Evolutionary conservation across 148 eudicot species (phyloP), one percentile per base, ranked within the genome.

Genomic region (Cornus suecica): DNA sequence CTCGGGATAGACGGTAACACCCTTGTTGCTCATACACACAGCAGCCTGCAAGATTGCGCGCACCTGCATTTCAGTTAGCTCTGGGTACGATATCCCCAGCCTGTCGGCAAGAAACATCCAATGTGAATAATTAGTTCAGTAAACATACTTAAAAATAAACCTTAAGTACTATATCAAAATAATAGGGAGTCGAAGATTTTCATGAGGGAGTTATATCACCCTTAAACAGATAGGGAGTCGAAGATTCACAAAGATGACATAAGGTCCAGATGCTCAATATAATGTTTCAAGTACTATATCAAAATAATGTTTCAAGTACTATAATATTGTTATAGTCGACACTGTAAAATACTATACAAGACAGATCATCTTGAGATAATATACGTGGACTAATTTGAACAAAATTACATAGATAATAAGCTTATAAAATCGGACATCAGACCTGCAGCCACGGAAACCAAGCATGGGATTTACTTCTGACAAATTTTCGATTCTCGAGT

Each of bases 401-500:
- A 23, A 71, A 34, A 58, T 48, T 9, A 51, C 48, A 78, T n/a
- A 3, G 18, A 68, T 58, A n/a, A n/a, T n/a, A 28, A 29, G 37
- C 32, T 25, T n/a, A 24, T 51, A 32, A 66, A 54, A 70, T 37
- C 30, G 23, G 25, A 27, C 29, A 71, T 42, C 68, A 41, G 61
- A 94, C 99, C 99, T 95, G 99, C 99, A 96, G 63, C 99, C 99
- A 68, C 99, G 88, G 66, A 96, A 96, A 68, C 99, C 99, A 83
- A 96, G 92, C 99, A 96, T 96, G 78, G 99, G 99, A 80, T 96
- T 96, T 31, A 96, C 99, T 87, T 96, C 99, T 2, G 98, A 96
- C 66, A 96, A 70, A 70, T 91, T 92, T 77, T 96, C 99, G 25
- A 96, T 90, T 82, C 97, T 93, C 9, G 89, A 70, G 68, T 86